Evolutionary conservation across 345 rosid genomes (phyloP), one percentile per base, ranked within the genome.

Genomic region (Brassica carinata): DNA sequence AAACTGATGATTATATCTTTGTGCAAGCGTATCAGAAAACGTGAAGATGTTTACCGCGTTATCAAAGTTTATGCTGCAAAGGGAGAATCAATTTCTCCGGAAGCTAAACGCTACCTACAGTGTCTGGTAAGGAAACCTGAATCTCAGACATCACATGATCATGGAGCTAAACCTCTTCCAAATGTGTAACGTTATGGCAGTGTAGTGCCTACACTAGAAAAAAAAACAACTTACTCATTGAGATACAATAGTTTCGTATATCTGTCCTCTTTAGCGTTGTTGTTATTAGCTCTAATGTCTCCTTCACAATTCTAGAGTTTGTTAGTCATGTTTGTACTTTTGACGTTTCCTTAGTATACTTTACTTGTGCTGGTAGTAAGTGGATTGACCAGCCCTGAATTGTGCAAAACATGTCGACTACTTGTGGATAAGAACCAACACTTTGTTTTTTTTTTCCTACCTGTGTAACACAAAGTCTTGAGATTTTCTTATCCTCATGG

Each of bases 1-100:
- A 30, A 81, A 69, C 31, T 87, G 81, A 87, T 27, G 48, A 57
- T 64, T 30, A 4, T 72, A 23, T 55, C 77, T 74, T 82, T 68
- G 19, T 87, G 88, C 86, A 77, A 85, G 86, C 85, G 80, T 69
- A 84, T 84, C 87, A 96, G 99, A 71, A 86, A 85, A 63, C 90
- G 94, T 18, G 98, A 91, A 83, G 98, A 96, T 75, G 91, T 96
- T 68, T 93, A 90, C 69, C 90, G 86, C 0, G 91, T 86, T 17
- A 83, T 91, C 59, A 93, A 89, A 80, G 87, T 91, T 73, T 87
- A 87, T 75, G 84, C 91, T 76, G 81, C 86, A 18, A 91, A 86
- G 80, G 91, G 91, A 64, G 94, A 91, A 66, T 75, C 87, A 85
- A 83, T 76, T 69, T 59, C 72, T 31, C 81, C 90, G 34, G 94